Evolutionary conservation across 2,329 filamentous ascomycete species (phyloP), one percentile per base, ranked within the genome.

Genomic region (Aspergillus clavatus): DNA sequence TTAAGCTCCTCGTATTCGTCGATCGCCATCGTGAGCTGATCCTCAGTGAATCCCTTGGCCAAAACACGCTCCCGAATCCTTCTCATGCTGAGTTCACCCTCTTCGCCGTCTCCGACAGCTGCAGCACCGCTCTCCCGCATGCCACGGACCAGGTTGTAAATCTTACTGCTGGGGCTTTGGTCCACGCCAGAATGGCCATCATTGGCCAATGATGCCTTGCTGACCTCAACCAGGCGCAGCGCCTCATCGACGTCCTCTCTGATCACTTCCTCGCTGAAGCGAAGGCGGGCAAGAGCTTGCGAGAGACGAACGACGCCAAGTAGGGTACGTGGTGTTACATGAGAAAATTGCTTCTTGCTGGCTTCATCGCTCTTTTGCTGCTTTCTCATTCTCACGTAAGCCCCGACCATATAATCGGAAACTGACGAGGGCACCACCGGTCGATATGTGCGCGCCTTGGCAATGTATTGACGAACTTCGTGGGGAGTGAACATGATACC

Each of bases 211-310:
- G 84, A 91, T 49, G 94, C 87, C 72, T 97, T 97, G 69, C 87
- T 93, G 46, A 95, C 89, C 68, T 97, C 91, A 40, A 95, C 79
- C 39, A 98, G 78, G 42, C 93, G 82, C 53, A 98, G 73, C 2
- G 93, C 90, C 72, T 98, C 93, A 61, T 98, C 93, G 5, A 97
- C 90, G 67, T 98, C 93, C 58, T 95, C 91, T 43, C 87, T 85
- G 42, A 87, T 83, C 40, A 97, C 93, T 50, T 83, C 78, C 44
- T 86, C 81, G 57, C 85, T 85, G 73, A 98, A 98, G 5, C 91
- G 85, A 42, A 98, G 79, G 53, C 93, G 86, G 2, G 93, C 93
- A 7, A 98, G 80, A 14, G 93, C 93, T 70, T 98, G 93, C 0
- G 91, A 87, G 4, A 98, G 79, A 76, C 93, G 91, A 7, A 98